A percentile compares a stretch with the other conserved stretches of the same genome.
phyloP scores from a whole-genome alignment of 2,329 filamentous ascomycete species.

The Aureobasidium sp. region DNA sequence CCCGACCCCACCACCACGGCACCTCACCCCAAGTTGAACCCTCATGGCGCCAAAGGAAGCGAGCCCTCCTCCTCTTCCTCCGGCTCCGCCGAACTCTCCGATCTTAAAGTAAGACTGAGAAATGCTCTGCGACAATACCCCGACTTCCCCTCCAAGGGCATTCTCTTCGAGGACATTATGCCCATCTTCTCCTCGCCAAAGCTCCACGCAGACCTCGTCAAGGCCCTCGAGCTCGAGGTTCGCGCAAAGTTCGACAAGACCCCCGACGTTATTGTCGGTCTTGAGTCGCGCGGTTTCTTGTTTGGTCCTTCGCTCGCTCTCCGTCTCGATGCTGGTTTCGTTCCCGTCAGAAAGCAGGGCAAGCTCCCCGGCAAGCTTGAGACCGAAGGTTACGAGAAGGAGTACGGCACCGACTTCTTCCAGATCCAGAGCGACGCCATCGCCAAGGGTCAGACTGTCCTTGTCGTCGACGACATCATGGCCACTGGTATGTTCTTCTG shows the following conservation, averaged over 20 bases:
- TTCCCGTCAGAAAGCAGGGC: slow-evolving; percentile 88
- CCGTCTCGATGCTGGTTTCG: slow-evolving; percentile 75
- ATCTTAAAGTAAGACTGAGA: slow-evolving; percentile 62
- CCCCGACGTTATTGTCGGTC: slow-evolving; percentile 80
- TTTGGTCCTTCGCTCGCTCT: slow-evolving; percentile 88
- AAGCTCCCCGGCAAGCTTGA: slow-evolving; percentile 84
- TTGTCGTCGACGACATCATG: slow-evolving; percentile 97
- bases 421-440: slow-evolving; percentile 89
- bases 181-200: slow-evolving; percentile 32
- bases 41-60: slow-evolving; percentile 37
- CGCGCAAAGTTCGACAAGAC: slow-evolving; percentile 51
- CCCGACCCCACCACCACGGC: slow-evolving; percentile 27
- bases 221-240: slow-evolving; percentile 79
- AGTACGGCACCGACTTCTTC: slow-evolving; percentile 92
- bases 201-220: slow-evolving; percentile 53
- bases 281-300: slow-evolving; percentile 91
- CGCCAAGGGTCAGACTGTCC: slow-evolving; percentile 76
- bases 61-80: slow-evolving; percentile 43
- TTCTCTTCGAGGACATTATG: slow-evolving; percentile 97
- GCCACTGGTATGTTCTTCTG: slow-evolving; percentile 69
- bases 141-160: slow-evolving; percentile 87
- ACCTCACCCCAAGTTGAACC: slow-evolving; percentile 19
- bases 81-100: slow-evolving; percentile 49
- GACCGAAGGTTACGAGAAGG: slow-evolving; percentile 84
- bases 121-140: slow-evolving; percentile 73